phyloP scores from a whole-genome alignment of 2,329 filamentous ascomycete genomes.

The Phoma sp. region DNA sequence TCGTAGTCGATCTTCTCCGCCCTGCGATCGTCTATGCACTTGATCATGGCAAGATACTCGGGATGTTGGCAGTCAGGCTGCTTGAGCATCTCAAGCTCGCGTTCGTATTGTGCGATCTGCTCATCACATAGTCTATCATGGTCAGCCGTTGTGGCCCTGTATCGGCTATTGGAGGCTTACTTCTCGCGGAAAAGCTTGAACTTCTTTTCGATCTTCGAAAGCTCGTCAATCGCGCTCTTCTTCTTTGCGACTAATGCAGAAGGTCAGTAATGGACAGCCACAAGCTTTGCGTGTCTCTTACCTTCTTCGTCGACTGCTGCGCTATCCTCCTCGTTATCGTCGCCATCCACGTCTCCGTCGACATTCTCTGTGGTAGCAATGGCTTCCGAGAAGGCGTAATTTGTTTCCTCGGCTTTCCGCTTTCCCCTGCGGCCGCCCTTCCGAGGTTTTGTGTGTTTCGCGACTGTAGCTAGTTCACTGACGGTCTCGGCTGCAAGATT shows the following conservation, averaged over 20 bases:
- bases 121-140: conserved; percentile 79
- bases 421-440: conserved; percentile 53
- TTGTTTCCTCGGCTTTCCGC: conserved; percentile 57
- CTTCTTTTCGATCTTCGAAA: conserved; percentile 82
- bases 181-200: conserved; percentile 85
- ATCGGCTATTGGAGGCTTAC: conserved; percentile 51
- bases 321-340: conserved; percentile 52
- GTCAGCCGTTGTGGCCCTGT: conserved; percentile 26
- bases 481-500: conserved; percentile 42
- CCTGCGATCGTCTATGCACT: conserved; percentile 81
- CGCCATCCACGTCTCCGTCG: conserved; percentile 58
- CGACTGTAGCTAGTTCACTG: conserved; percentile 43
- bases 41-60: conserved; percentile 88
- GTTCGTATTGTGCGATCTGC: conserved; percentile 79
- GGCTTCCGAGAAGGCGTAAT: conserved; percentile 45
- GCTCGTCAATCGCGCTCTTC: conserved; percentile 77
- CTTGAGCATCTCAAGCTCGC: conserved; percentile 66
- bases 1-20: conserved; percentile 81
- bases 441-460: conserved; percentile 44
- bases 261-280: background rate
- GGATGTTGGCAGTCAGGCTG: conserved; percentile 74
- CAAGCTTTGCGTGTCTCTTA: conserved; percentile 19
- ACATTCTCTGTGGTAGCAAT: conserved; percentile 68
- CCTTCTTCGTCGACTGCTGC: conserved; percentile 47
- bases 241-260: conserved; percentile 71